phyloP scores from a whole-genome alignment of 192 early-diverging fungal genomes.

The Coemansia aciculifera region DNA sequence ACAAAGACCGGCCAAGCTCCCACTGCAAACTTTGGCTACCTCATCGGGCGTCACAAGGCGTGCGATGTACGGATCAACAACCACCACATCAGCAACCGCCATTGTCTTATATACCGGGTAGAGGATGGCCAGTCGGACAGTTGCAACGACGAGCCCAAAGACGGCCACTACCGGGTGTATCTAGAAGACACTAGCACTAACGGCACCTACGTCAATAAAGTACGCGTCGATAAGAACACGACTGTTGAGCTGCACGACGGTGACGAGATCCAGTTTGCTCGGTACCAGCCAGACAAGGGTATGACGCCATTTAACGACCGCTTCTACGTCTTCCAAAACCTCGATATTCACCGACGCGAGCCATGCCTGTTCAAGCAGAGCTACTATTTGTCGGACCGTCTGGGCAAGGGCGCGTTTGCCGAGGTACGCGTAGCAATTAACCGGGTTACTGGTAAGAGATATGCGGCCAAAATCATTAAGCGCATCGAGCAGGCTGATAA shows the following conservation, averaged over 20 bases:
- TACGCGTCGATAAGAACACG: conserved; percentile 54
- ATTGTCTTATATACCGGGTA: conserved; percentile 56
- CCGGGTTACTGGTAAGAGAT: conserved; percentile 62
- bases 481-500: conserved; percentile 35
- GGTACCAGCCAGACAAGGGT: conserved; percentile 48
- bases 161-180: conserved; percentile 23
- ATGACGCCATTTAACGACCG: conserved; percentile 52
- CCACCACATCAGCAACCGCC: conserved; percentile 56
- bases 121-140: conserved; percentile 16
- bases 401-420: conserved; percentile 63
- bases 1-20: conserved; percentile 20
- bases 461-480: conserved; percentile 74
- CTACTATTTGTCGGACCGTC: conserved; percentile 36
- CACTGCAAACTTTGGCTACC: conserved; percentile 45
- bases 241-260: conserved; percentile 59
- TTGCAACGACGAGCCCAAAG: conserved; percentile 1
- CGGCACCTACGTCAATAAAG: conserved; percentile 69
- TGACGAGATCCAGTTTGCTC: conserved; percentile 64
- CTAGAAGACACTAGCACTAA: conserved; percentile 64
- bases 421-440: conserved; percentile 68
- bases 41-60: conserved; percentile 54
- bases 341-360: conserved; percentile 40
- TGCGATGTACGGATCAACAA: conserved; percentile 55
- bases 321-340: conserved; percentile 49
- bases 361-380: conserved; percentile 51